phyloP scores from a whole-genome alignment of 1,284 basidiomycete species.

The Pterulicium gracile region DNA sequence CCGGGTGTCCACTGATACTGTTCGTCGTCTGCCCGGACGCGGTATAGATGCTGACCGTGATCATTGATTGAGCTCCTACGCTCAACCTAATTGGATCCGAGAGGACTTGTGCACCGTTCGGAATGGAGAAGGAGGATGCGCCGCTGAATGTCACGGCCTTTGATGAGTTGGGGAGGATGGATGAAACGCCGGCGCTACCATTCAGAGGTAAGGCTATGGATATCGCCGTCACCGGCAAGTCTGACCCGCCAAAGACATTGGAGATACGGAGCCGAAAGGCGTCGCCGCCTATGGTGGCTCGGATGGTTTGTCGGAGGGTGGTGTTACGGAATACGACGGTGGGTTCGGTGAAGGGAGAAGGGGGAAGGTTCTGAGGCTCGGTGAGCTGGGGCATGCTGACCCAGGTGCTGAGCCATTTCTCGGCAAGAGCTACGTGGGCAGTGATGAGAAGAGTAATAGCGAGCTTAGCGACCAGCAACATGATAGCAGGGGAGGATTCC shows the following conservation, averaged over 20 bases:
- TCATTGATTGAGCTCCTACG: slow-evolving; percentile 24
- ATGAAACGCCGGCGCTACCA: slow-evolving; percentile 23
- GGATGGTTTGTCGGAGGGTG: slow-evolving; percentile 39
- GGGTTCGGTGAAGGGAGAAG: slow-evolving; percentile 26
- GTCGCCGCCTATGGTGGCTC: slow-evolving; percentile 25
- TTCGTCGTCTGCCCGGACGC: slow-evolving; percentile 28
- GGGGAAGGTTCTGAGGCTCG: slow-evolving; percentile 30
- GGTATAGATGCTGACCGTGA: slow-evolving; percentile 30
- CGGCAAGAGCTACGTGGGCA: too few species aligned
- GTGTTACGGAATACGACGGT: slow-evolving; percentile 29
- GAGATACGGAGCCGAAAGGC: slow-evolving; percentile 34
- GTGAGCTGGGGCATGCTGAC: slow-evolving; percentile 38
- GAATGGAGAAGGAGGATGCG: slow-evolving; percentile 25
- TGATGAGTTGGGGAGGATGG: slow-evolving; percentile 24
- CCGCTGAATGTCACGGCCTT: slow-evolving; percentile 34
- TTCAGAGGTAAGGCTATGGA: slow-evolving; percentile 30
- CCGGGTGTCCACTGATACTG: slow-evolving; percentile 34
- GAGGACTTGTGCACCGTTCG: slow-evolving; percentile 32
- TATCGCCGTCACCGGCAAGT: slow-evolving; percentile 31
- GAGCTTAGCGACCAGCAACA: too few species aligned
- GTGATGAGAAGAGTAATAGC: too few species aligned
- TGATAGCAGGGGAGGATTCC: too few species aligned
- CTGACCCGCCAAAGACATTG: slow-evolving; percentile 33
- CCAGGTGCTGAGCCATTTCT: slow-evolving; percentile 36
- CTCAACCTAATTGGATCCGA: slow-evolving; percentile 33